Evolutionary conservation across 140 eudicot species (phyloP).

Genomic region (Anethum foeniculum): DNA sequence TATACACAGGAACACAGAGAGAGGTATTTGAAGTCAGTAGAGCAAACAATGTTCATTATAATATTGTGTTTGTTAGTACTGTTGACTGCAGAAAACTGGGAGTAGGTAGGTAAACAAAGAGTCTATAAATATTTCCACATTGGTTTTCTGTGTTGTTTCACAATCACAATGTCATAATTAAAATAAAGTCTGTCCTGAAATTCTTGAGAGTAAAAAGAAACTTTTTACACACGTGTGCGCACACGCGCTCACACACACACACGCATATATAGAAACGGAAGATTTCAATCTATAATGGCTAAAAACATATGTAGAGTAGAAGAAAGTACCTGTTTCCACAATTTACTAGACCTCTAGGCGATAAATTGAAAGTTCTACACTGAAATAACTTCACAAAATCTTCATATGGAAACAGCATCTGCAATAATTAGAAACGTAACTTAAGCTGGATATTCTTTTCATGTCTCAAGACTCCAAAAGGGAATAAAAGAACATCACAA

Average conservation of each 20-base stretch:
- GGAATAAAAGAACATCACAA: neutral
- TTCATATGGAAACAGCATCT: constrained; percentile 88
- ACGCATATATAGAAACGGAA: neutral
- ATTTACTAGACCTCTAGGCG: constrained; percentile 82
- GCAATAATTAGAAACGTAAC: constrained; percentile 11
- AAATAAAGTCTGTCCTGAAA: neutral
- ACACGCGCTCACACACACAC: neutral
- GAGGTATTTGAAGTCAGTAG: neutral
- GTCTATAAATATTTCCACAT: neutral
- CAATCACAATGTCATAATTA: neutral
- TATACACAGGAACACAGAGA: neutral
- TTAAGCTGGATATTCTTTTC: neutral
- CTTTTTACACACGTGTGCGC: no score
- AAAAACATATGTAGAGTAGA: neutral
- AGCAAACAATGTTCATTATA: neutral
- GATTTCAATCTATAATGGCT: neutral
- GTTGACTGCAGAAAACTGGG: neutral
- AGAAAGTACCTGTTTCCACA: constrained; percentile 75
- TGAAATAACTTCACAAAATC: constrained; percentile 63
- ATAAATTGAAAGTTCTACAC: constrained; percentile 40
- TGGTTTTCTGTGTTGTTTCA: neutral
- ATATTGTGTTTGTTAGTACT: neutral
- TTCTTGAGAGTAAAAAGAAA: neutral
- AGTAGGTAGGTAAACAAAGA: neutral
- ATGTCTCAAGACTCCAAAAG: neutral